phyloP scores from a whole-genome alignment of 805 yeast species.

The Debaryomyces castellii region DNA sequence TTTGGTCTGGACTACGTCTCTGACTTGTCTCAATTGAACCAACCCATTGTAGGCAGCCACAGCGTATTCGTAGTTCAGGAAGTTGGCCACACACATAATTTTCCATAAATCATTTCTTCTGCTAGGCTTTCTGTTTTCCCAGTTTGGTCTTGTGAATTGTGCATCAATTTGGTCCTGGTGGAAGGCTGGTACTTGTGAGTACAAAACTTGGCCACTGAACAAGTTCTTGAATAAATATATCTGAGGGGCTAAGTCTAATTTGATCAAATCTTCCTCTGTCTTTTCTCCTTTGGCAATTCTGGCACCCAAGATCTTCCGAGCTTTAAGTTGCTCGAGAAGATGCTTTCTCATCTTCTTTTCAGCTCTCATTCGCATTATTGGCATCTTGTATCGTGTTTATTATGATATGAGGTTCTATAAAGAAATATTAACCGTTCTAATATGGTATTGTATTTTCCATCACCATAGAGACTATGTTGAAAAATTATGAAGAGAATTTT shows the following conservation, averaged over 20 bases:
- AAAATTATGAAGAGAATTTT: constrained; percentile 4
- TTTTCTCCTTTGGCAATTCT: constrained; percentile 41
- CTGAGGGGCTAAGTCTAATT: constrained; percentile 74
- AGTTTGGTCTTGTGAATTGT: constrained; percentile 80
- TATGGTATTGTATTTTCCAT: neutral
- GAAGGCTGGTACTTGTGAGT: constrained; percentile 77
- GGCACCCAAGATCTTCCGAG: constrained; percentile 42
- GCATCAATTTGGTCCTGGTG: constrained; percentile 59
- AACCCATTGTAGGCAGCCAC: constrained; percentile 72
- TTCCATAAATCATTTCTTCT: constrained; percentile 88
- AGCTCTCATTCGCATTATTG: constrained; percentile 37
- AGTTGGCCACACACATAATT: constrained; percentile 79
- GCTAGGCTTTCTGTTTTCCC: constrained; percentile 83
- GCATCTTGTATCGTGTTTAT: constrained; percentile 22
- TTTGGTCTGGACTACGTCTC: constrained; percentile 61
- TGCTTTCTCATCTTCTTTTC: constrained; percentile 48
- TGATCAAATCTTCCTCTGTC: constrained; percentile 28
- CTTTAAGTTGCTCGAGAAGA: constrained; percentile 44
- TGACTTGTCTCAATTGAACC: constrained; percentile 67
- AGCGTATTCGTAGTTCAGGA: constrained; percentile 60
- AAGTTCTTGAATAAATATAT: constrained; percentile 80
- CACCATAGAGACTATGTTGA: neutral
- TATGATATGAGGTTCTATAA: neutral
- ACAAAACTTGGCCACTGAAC: constrained; percentile 86
- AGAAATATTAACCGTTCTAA: neutral